These are phyloP conservation scores for Teunomyces panamensis DNA, from an alignment of 805 yeast genomes.

Conservation along the genomic window DNA sequence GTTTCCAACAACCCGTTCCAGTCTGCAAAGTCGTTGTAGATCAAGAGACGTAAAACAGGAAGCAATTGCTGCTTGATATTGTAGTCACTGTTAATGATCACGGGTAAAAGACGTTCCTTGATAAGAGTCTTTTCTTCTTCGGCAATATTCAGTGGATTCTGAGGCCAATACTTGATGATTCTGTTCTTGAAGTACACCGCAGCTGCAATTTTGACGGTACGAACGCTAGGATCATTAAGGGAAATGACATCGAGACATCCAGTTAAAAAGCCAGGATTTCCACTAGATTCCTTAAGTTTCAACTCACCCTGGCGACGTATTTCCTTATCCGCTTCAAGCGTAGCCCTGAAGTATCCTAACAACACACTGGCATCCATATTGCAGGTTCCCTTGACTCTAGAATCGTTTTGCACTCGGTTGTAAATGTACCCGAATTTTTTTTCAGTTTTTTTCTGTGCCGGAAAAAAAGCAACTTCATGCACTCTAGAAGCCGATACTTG, in stretches of 20 bases:
- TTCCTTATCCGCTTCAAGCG: constrained; percentile 64
- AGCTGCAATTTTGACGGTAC: constrained; percentile 58
- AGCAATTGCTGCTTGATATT: constrained; percentile 28
- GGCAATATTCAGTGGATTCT: constrained; percentile 41
- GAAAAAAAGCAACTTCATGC: neutral
- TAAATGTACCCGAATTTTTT: neutral
- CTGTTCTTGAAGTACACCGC: constrained; percentile 83
- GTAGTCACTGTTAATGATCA: constrained; percentile 38
- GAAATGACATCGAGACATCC: constrained; percentile 77
- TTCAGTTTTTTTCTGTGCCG: constrained; percentile 1
- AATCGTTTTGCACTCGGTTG: neutral
- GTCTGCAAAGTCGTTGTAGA: constrained; percentile 32
- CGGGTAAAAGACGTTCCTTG: constrained; percentile 63
- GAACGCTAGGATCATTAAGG: constrained; percentile 32
- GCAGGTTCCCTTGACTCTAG: neutral
- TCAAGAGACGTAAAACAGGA: constrained; percentile 20
- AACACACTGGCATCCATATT: constrained; percentile 67
- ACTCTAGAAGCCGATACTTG: neutral
- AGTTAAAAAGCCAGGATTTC: constrained; percentile 68
- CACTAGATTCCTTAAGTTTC: constrained; percentile 56
- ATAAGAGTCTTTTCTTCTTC: constrained; percentile 73
- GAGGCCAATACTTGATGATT: constrained; percentile 60
- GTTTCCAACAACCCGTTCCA: constrained; percentile 36
- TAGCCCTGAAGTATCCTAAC: constrained; percentile 75
- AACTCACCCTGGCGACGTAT: constrained; percentile 68